phyloP scores from a whole-genome alignment of 768 basidiomycete genomes.

The Boletellus sp. region DNA sequence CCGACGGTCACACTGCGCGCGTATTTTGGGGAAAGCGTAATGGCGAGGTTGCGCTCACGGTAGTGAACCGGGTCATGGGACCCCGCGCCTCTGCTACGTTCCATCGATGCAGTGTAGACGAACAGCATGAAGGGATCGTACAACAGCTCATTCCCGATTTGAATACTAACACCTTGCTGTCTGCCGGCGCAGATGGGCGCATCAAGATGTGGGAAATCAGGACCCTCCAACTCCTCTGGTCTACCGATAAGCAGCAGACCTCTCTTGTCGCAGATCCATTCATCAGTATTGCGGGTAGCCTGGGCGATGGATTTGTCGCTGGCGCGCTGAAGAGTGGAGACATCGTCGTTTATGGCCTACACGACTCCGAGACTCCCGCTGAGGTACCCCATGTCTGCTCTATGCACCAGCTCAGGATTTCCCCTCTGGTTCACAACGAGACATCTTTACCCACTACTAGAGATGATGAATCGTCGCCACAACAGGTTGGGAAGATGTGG shows the following conservation, averaged over 20 bases:
- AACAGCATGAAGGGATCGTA: constrained; percentile 63
- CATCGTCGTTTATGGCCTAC: constrained; percentile 52
- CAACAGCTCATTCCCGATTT: constrained; percentile 52
- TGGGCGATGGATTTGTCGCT: constrained; percentile 43
- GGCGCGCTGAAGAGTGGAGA: constrained; percentile 56
- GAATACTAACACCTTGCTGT: constrained; percentile 38
- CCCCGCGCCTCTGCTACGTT: constrained; percentile 43
- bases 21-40: constrained; percentile 71
- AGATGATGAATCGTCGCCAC: constrained; percentile 1
- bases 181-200: constrained; percentile 57
- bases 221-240: constrained; percentile 57
- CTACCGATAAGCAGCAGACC: constrained; percentile 40
- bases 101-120: constrained; percentile 46
- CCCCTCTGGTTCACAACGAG: constrained; percentile 30
- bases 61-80: constrained; percentile 58
- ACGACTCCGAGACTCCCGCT: constrained; percentile 23
- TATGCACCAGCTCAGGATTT: constrained; percentile 33
- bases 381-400: constrained; percentile 14
- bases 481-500: constrained; percentile 16
- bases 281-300: constrained; percentile 45
- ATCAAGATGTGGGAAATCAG: constrained; percentile 74
- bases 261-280: constrained; percentile 46
- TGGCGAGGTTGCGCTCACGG: constrained; percentile 64
- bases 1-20: constrained; percentile 62
- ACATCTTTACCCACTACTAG: neutral